Percentiles rank a stretch among this genome's conserved stretches.
Conservation (phyloP, 2,329 filamentous ascomycete genomes). For the Microdochium nivale region DNA sequence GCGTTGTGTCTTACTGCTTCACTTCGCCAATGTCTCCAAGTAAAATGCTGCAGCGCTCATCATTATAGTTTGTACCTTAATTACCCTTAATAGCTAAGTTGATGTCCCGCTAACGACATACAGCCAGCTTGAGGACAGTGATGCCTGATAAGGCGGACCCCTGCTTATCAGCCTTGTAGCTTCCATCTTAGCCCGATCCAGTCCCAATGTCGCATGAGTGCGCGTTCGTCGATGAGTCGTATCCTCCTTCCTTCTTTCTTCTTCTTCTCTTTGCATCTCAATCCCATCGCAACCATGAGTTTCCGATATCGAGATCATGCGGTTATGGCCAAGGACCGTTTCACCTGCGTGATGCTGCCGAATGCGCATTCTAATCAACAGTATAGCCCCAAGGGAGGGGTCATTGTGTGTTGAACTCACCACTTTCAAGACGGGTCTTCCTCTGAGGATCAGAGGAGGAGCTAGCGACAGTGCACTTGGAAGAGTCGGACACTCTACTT, state of each 20-base stretch:
- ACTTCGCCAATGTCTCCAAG: no score
- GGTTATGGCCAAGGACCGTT: background rate
- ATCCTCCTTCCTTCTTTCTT: conserved; percentile 5
- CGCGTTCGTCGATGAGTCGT: background rate
- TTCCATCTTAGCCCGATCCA: background rate
- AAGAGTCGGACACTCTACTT: background rate
- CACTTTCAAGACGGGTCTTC: background rate
- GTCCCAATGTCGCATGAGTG: background rate
- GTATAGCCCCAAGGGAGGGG: conserved; percentile 3
- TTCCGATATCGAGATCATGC: background rate
- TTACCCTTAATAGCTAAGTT: no score
- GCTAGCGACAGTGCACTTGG: background rate
- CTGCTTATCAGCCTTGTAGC: background rate
- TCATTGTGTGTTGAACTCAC: background rate
- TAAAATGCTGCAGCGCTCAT: no score
- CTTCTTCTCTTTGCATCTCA: conserved; percentile 3
- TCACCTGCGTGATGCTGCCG: background rate
- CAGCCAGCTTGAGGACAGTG: no score
- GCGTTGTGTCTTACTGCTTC: no score
- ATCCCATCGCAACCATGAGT: background rate
- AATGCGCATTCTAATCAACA: background rate
- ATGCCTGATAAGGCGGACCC: no score
- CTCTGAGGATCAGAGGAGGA: background rate
- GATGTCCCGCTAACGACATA: no score
- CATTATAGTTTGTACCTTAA: no score